Evolutionary conservation across 169 alveolate species (phyloP).

Genomic region (Plasmodium coatneyi): DNA sequence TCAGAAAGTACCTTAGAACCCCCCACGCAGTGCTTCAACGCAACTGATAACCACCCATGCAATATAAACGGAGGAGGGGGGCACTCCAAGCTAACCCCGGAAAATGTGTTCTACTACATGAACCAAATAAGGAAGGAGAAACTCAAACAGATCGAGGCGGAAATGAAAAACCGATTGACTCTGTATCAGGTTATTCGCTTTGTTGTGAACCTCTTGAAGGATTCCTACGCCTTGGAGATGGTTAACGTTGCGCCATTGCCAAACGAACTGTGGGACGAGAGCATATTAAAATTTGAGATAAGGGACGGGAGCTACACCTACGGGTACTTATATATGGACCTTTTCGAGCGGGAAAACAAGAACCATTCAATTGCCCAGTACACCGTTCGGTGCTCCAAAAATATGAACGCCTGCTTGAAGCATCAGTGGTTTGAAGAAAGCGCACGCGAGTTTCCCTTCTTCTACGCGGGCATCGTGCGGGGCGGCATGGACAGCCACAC

Average conservation of each 20-base stretch:
- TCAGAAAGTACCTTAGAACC: not conserved
- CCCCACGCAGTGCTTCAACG: not conserved
- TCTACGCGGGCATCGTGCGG: constrained; percentile 55
- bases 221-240: constrained; percentile 62
- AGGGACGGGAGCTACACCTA: constrained; percentile 10
- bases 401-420: constrained; percentile 65
- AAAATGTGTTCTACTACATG: constrained; percentile 41
- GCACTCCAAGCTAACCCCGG: constrained; percentile 18
- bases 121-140: constrained; percentile 51
- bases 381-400: constrained; percentile 84
- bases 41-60: not conserved
- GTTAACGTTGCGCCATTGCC: constrained; percentile 12
- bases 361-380: constrained; percentile 82
- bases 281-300: constrained; percentile 65
- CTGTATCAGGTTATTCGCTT: constrained; percentile 57
- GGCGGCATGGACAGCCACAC: not conserved
- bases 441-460: constrained; percentile 11
- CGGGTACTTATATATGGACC: constrained; percentile 81
- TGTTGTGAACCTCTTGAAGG: constrained; percentile 52
- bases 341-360: constrained; percentile 81
- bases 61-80: not conserved
- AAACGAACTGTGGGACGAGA: constrained; percentile 72
- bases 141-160: constrained; percentile 32
- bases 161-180: constrained; percentile 31
- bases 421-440: constrained; percentile 61